These are phyloP conservation scores for Sarocladiaceae sp. DNA, from an alignment of 2,329 filamentous ascomycete genomes.

Conservation along the genomic window DNA sequence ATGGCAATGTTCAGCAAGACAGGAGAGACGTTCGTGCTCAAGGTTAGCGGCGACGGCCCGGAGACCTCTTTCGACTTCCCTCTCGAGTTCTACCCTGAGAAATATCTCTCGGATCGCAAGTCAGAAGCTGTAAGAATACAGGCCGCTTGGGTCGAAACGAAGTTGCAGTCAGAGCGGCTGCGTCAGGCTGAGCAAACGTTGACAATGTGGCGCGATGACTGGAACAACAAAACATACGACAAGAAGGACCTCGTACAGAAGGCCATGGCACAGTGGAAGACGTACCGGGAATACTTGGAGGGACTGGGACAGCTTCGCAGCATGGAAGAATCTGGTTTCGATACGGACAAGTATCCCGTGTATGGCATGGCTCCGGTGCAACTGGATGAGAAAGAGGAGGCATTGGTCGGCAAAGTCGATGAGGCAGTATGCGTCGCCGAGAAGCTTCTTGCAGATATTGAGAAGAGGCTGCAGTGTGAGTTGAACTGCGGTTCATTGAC, in stretches of 20 bases:
- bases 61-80: conserved; percentile 43
- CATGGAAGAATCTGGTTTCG: conserved; percentile 31
- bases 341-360: conserved; percentile 31
- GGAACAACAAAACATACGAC: conserved; percentile 18
- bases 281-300: conserved; percentile 29
- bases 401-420: conserved; percentile 23
- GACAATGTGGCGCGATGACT: conserved; percentile 22
- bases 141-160: conserved; percentile 26
- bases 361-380: conserved; percentile 32
- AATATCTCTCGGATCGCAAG: conserved; percentile 40
- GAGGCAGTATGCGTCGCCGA: conserved; percentile 27
- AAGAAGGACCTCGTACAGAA: conserved; percentile 25
- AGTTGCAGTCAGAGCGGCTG: conserved; percentile 17
- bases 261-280: conserved; percentile 24
- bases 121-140: conserved; percentile 41
- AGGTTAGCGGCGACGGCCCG: conserved; percentile 35
- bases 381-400: conserved; percentile 26
- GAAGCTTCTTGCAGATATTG: conserved; percentile 24
- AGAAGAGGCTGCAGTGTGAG: conserved; percentile 2
- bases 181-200: conserved; percentile 19
- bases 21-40: conserved; percentile 45
- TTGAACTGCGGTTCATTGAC: conserved; percentile 10
- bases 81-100: conserved; percentile 45
- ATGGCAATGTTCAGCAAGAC: conserved; percentile 39
- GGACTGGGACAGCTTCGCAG: conserved; percentile 26